Evolutionary conservation across 306 rosid genomes (phyloP), one percentile per base, ranked within the genome.

Genomic region (Styphnolobium japonicum): DNA sequence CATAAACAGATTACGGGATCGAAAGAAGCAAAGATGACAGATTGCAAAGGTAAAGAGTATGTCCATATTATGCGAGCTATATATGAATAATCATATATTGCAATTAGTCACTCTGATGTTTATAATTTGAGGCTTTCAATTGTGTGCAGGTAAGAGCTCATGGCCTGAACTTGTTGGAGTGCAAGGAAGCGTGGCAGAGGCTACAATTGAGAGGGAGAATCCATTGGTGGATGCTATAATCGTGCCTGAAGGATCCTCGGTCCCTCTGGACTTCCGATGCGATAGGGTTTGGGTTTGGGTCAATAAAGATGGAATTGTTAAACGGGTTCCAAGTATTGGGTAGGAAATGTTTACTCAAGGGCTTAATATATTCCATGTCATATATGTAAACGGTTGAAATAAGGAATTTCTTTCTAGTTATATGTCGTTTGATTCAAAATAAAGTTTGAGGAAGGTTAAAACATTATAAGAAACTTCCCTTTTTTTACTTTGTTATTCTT

Each of bases 131-230:
- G 63, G 63, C 16, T n/a, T n/a, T 63, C 14, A 43, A 64, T 65
- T 52, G 39, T 49, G 52, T 34, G 21, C 45, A 89, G 91, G 90
- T 21, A 89, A 87, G 86, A 79, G 78, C 10, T 87, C 91, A 33
- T 87, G 93, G 89, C 89, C 93, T 3, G 88, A 89, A 70, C 82
- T 89, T 8, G 77, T 83, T 18, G 91, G 89, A 49, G 68, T 15
- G 25, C 7, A 64, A 31, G 93, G 88, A 52, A 56, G 5, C 1
- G 82, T 33, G 27, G 93, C 88, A 3, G 85, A 61, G 73, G 78
- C 33, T 12, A 79, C 52, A 36, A 83, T 87, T 27, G 89, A 87
- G 84, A 85, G 76, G 22, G 88, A 87, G 80, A 87, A 89, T 76
- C 52, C 78, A 7, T 14, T 21, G 5, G 91, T 89, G n/a, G 0